phyloP scores from a whole-genome alignment of 2,329 filamentous ascomycete species.

The Coniochaeta hoffmannii region DNA sequence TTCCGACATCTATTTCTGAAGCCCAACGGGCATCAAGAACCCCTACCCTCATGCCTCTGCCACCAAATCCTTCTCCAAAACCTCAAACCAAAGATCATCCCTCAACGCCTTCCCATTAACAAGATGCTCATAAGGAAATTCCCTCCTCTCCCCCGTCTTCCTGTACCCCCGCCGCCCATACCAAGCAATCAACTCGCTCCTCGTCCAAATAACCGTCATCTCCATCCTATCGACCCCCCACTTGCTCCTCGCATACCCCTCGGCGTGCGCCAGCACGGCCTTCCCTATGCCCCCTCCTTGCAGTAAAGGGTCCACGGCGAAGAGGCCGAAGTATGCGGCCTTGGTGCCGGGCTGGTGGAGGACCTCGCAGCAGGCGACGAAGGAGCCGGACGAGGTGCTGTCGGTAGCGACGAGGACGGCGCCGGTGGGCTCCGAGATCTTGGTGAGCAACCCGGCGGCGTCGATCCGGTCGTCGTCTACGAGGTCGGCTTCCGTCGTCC shows the following conservation, averaged over 20 bases:
- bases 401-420: conserved; percentile 30
- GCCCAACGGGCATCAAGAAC: neutral
- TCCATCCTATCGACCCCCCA: conserved; percentile 29
- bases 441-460: conserved; percentile 23
- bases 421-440: conserved; percentile 30
- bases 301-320: conserved; percentile 34
- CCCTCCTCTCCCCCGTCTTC: conserved; percentile 27
- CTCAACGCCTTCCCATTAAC: conserved; percentile 26
- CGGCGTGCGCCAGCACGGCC: conserved; percentile 31
- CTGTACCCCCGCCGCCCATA: conserved; percentile 35
- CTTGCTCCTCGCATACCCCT: conserved; percentile 24
- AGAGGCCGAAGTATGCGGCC: conserved; percentile 37
- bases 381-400: conserved; percentile 8
- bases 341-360: conserved; percentile 14
- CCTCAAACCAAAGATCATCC: conserved; percentile 35
- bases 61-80: conserved; percentile 31
- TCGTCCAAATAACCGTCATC: conserved; percentile 35
- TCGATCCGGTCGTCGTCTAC: conserved; percentile 37
- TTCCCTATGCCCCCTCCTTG: conserved; percentile 37
- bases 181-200: conserved; percentile 37
- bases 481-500: conserved; percentile 40
- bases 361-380: conserved; percentile 39
- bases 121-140: conserved; percentile 34
- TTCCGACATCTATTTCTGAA: neutral
- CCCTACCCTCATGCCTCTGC: neutral